phyloP scores from a whole-genome alignment of 2,329 filamentous ascomycete species.

The Coniochaeta prunicola region DNA sequence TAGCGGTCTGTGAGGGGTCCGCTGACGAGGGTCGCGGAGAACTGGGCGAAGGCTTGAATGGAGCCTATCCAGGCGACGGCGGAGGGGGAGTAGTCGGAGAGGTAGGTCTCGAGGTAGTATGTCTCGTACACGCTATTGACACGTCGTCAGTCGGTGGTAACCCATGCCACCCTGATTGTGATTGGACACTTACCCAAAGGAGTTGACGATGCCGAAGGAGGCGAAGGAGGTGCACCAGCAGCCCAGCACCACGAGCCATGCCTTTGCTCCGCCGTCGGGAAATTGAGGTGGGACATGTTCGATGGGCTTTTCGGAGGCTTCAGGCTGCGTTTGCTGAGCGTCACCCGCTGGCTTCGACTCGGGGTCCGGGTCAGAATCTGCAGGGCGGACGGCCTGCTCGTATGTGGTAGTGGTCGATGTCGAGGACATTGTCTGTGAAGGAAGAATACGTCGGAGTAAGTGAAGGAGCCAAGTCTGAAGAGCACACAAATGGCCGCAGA shows the following conservation, averaged over 20 bases:
- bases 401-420: background rate
- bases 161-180: background rate
- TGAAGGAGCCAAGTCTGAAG: background rate
- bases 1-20: slow-evolving; percentile 26
- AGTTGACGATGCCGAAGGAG: slow-evolving; percentile 3
- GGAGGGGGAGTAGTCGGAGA: slow-evolving; percentile 26
- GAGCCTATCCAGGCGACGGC: slow-evolving; percentile 36
- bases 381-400: background rate
- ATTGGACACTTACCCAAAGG: background rate
- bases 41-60: slow-evolving; percentile 27
- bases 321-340: background rate
- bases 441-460: background rate
- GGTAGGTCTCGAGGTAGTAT: slow-evolving; percentile 16
- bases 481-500: background rate
- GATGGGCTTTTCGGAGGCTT: background rate
- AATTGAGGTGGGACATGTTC: background rate
- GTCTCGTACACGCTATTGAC: slow-evolving; percentile 17
- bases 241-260: slow-evolving; percentile 1
- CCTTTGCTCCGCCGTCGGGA: background rate
- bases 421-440: background rate
- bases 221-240: slow-evolving; percentile 1
- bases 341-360: background rate
- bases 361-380: background rate
- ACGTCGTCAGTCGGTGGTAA: background rate
- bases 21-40: slow-evolving; percentile 21